Conservation (phyloP, 352 stramenopile species). For the Blastocystis sp. region DNA sequence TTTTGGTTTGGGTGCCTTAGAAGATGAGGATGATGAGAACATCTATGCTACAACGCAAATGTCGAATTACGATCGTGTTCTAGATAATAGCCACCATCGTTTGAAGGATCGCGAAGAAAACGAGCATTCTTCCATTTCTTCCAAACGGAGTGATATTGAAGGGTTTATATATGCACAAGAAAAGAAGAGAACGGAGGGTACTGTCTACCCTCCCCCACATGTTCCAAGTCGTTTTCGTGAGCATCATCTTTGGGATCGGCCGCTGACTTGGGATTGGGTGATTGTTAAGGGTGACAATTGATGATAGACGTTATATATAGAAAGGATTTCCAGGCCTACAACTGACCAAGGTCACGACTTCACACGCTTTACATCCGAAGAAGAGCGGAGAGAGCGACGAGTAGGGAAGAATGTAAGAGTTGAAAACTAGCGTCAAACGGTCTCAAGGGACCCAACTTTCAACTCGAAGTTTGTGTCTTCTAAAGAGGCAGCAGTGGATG, state of each 20-base stretch:
- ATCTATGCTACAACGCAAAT: slow-evolving; percentile 29
- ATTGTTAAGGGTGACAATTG: background rate
- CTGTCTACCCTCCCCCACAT: slow-evolving; percentile 22
- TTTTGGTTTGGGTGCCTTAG: slow-evolving; percentile 22
- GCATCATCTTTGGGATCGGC: background rate
- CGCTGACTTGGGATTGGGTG: slow-evolving; percentile 23
- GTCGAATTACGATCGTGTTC: slow-evolving; percentile 21
- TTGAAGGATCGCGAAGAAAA: slow-evolving; percentile 2
- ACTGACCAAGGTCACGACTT: background rate
- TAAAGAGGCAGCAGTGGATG: background rate
- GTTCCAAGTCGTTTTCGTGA: slow-evolving; percentile 27
- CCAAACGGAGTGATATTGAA: background rate
- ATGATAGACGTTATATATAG: background rate
- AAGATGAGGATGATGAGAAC: slow-evolving; percentile 53
- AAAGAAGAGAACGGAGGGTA: background rate
- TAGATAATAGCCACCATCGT: slow-evolving; percentile 10
- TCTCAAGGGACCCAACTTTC: background rate
- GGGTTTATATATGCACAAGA: slow-evolving; percentile 23
- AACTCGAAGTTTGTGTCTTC: slow-evolving; percentile 26
- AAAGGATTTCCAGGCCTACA: background rate
- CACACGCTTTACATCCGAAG: slow-evolving; percentile 30
- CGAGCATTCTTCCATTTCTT: background rate
- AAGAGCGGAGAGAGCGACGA: background rate
- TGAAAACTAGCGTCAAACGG: background rate
- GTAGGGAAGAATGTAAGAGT: background rate